A percentile compares a stretch with the other conserved stretches of the same genome.
Evolutionary conservation across 2,329 filamentous ascomycete species (phyloP).

Genomic region (Phaeomoniella chlamydospora): DNA sequence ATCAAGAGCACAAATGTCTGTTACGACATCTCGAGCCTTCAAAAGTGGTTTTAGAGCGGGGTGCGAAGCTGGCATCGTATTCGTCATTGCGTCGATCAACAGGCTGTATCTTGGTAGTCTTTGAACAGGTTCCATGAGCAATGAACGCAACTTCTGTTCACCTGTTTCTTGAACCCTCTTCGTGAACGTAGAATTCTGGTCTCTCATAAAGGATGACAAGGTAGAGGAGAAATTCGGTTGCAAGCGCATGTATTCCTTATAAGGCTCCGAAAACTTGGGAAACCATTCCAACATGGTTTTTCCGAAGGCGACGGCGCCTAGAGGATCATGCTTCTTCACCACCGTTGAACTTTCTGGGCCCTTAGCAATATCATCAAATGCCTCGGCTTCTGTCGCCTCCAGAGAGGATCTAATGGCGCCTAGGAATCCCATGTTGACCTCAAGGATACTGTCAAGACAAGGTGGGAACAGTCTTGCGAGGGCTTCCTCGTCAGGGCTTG

Average conservation of each 20-base stretch:
- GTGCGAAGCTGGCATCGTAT: conserved; percentile 71
- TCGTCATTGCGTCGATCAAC: conserved; percentile 89
- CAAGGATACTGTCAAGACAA: conserved; percentile 65
- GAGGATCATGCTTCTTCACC: conserved; percentile 48
- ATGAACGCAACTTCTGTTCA: conserved; percentile 78
- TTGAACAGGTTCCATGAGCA: conserved; percentile 93
- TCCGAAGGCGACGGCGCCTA: conserved; percentile 64
- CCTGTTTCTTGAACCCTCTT: conserved; percentile 68
- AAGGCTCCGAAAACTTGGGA: conserved; percentile 78
- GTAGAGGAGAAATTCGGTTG: conserved; percentile 77
- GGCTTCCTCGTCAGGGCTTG: conserved; percentile 58
- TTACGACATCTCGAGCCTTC: conserved; percentile 82
- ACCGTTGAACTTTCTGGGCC: conserved; percentile 13
- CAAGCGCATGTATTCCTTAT: conserved; percentile 82
- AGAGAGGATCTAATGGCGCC: conserved; percentile 61
- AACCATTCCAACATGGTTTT: conserved; percentile 82
- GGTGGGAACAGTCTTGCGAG: conserved; percentile 66
- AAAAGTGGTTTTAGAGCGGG: conserved; percentile 71
- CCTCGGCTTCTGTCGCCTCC: conserved; percentile 70
- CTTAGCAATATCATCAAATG: conserved; percentile 57
- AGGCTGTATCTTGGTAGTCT: conserved; percentile 86
- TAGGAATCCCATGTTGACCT: conserved; percentile 70
- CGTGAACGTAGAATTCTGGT: conserved; percentile 62
- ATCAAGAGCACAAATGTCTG: conserved; percentile 58
- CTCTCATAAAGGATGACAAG: conserved; percentile 60